Base-by-base conservation (phyloP, 2,329 filamentous ascomycete genomes). In the Stachybotrys chlorohalonatus region DNA sequence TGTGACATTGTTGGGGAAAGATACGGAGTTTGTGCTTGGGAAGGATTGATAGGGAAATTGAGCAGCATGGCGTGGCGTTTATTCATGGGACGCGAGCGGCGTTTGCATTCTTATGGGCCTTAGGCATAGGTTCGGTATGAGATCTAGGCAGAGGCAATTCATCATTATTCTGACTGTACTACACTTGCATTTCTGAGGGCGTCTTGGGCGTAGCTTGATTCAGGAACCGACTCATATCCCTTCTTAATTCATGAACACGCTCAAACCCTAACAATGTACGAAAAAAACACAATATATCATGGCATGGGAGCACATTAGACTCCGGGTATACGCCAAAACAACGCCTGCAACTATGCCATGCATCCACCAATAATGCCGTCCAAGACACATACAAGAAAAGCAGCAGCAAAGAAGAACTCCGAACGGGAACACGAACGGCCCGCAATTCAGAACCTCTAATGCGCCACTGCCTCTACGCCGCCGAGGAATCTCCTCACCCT, bases 401-500 rank as follows among this genome's bases (percentile, higher is more conserved):
- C 36, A 42, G 13, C 13, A 42, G 9, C 36, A 42, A 42, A 42
- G 36, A 13, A 42, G 36, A 42, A 24, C 24, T 4, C 24, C 36
- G 36, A 42, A 5, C 8, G 36, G 36, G n/a, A 52, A 4, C 24
- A 6, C 32, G 46, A 46, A 17, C 52, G 24, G 49, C 45, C 11
- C 3, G 45, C 15, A 54, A n/a, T 15, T 31, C 31, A 24, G 24
- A 56, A 57, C 58, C 50, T 64, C 66, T 68, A 76, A 60, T 73
- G 70, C 57, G 74, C 73, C 48, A 80, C 80, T 2, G 81, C 84
- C 64, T 92, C 89, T 3, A 95, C 88, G 54, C 89, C 87, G 32
- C 86, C 81, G 55, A 95, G 73, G 66, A 95, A 95, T 53, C 91
- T 83, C 61, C 87, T 78, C 11, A 95, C 87, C 8, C 90, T 75